Base-by-base conservation (phyloP, 352 stramenopile species). In the Pythium sukuiense region DNA sequence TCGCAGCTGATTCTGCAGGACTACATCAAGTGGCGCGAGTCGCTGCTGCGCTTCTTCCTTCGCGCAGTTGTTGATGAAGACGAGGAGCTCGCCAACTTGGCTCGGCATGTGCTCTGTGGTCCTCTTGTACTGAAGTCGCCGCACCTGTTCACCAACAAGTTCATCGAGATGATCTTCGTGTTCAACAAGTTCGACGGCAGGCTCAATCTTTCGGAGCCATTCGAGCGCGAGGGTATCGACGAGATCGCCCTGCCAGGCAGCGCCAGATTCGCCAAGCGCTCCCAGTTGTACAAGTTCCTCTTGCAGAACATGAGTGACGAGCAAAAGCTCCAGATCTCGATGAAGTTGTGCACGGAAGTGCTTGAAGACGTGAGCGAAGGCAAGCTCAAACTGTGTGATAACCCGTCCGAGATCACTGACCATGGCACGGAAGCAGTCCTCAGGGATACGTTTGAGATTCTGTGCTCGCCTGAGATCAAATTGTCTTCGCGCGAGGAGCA, bases 1-100 rank as follows among this genome's bases (percentile, higher is more conserved):
- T 97, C 96, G 0, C 96, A 97, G 66, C 77, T 99, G 14, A 85
- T 99, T 18, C 75, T 99, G 6, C 96, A 99, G 76, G 97, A 99
- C 72, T 99, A 99, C 76, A 96, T 99, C 70, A 99, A 99, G 77
- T 99, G 96, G 96, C 88, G 96, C 30, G 97, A 98, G 29, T 91
- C 97, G 11, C 73, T 99, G 3, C 77, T 99, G 46, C 92, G 96
- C 49, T 96, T 98, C 65, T 99, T 99, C 73, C 80, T 99, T 45
- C 95, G 96, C 11, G 92, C 93, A 5, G 88, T 96, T 9, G 92
- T 98, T 18, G 97, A 99, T 69, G 75, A 97, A 69, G 87, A 99
- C 61, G 87, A 97, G 46, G 92, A 98, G 49, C 80, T 99, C 0
- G 79, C 92, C 2, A 84, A 94, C 50, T 70, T 99, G n/a, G 96